Percentiles rank a stretch among this genome's conserved stretches.
Conservation (phyloP, 352 stramenopile genomes). For the Phytophthora boehmeriae region DNA sequence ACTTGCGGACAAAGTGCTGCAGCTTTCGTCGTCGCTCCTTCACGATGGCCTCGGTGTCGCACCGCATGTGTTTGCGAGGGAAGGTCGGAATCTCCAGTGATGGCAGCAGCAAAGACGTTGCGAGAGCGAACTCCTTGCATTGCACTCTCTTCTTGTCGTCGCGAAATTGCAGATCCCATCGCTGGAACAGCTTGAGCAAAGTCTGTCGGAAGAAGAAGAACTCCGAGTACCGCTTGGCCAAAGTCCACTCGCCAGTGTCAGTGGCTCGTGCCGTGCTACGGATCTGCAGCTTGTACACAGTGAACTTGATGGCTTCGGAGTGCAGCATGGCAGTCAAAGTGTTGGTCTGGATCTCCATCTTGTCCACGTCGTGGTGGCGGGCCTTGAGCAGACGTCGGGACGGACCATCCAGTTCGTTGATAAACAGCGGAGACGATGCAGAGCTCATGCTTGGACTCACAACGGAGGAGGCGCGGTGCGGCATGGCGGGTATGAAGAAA, state of each 20-base stretch:
- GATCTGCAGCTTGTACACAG: slow-evolving; percentile 71
- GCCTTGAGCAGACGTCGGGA: slow-evolving; percentile 49
- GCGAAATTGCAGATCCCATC: slow-evolving; percentile 45
- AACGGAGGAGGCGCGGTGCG: slow-evolving; percentile 19
- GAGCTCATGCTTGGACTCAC: slow-evolving; percentile 12
- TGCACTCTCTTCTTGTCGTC: slow-evolving; percentile 29
- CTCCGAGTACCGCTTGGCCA: slow-evolving; percentile 73
- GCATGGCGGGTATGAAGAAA: slow-evolving; percentile 17
- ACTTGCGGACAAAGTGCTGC: slow-evolving; percentile 56
- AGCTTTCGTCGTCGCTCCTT: slow-evolving; percentile 50
- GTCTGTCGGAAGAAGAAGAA: slow-evolving; percentile 59
- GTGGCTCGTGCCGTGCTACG: slow-evolving; percentile 35
- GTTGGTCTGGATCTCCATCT: slow-evolving; percentile 55
- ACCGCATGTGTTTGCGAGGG: slow-evolving; percentile 64
- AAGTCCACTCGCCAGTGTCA: slow-evolving; percentile 46
- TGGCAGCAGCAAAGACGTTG: slow-evolving; percentile 47
- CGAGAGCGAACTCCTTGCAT: slow-evolving; percentile 52
- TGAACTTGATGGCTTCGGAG: slow-evolving; percentile 53
- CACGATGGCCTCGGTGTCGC: slow-evolving; percentile 61
- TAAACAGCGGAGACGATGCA: slow-evolving; percentile 21
- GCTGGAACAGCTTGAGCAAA: slow-evolving; percentile 52
- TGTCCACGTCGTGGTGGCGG: slow-evolving; percentile 53
- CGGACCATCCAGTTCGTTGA: slow-evolving; percentile 33
- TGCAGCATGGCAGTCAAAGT: slow-evolving; percentile 45
- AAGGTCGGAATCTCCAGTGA: slow-evolving; percentile 51